Conservation (phyloP, 2,329 filamentous ascomycete species). For the Microthyrium microscopicum region DNA sequence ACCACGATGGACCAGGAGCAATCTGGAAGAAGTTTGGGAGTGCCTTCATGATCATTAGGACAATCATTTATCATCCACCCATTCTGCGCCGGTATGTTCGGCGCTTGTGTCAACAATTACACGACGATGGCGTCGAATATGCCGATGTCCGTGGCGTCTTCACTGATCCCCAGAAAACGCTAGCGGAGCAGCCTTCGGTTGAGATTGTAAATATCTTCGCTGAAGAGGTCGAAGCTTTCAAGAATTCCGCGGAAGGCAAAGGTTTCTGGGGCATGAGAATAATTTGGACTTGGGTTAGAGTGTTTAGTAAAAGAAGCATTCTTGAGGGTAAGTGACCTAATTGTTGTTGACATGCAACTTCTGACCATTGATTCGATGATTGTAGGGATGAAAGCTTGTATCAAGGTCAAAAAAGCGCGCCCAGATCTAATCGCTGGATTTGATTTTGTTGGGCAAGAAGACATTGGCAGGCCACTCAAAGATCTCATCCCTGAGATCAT, state of each 20-base stretch:
- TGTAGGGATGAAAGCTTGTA: conserved; percentile 64
- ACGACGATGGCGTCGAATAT: conserved; percentile 72
- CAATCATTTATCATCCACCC: conserved; percentile 76
- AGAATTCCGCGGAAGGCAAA: conserved; percentile 50
- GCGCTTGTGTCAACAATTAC: conserved; percentile 51
- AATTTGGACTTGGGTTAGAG: conserved; percentile 68
- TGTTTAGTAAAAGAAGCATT: conserved; percentile 45
- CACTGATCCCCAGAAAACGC: conserved; percentile 48
- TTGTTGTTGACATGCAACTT: not conserved
- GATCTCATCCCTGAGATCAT: conserved; percentile 74
- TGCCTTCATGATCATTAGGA: conserved; percentile 57
- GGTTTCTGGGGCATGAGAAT: conserved; percentile 71
- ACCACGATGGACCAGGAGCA: conserved; percentile 68
- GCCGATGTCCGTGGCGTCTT: conserved; percentile 70
- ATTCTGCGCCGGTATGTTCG: conserved; percentile 65
- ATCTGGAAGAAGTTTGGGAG: conserved; percentile 70
- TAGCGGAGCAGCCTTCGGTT: conserved; percentile 48
- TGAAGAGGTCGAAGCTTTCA: conserved; percentile 66
- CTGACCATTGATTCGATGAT: not conserved
- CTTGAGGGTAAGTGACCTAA: conserved; percentile 38
- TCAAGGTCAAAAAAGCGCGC: conserved; percentile 61
- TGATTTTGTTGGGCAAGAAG: conserved; percentile 76
- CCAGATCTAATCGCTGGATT: conserved; percentile 73
- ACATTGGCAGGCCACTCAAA: conserved; percentile 55
- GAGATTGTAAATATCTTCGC: conserved; percentile 57